These are phyloP conservation scores for Nannizzia gypsea DNA, from an alignment of 2,329 filamentous ascomycete genomes.

Conservation along the genomic window DNA sequence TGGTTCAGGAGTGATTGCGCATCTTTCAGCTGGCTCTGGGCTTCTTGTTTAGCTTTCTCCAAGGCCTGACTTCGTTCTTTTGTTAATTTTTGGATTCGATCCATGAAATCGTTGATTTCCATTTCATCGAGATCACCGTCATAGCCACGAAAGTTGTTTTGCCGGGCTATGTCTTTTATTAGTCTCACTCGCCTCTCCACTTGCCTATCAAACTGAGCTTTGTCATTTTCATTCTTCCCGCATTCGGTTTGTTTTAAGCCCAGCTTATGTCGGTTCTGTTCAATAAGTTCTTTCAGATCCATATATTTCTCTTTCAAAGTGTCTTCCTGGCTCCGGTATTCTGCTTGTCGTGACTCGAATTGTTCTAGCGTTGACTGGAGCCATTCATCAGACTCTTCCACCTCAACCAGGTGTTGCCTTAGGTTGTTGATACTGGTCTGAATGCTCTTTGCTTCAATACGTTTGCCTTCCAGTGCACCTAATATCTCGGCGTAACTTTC, in stretches of 20 bases:
- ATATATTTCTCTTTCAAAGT: conserved; percentile 53
- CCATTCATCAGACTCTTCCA: conserved; percentile 65
- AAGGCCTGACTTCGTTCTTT: conserved; percentile 68
- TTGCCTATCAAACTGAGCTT: conserved; percentile 75
- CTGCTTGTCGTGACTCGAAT: conserved; percentile 62
- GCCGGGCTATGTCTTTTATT: conserved; percentile 64
- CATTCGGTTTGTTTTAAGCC: conserved; percentile 34
- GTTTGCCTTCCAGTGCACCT: conserved; percentile 63
- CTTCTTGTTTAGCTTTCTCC: conserved; percentile 61
- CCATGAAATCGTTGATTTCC: conserved; percentile 64
- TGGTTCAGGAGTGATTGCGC: conserved; percentile 62
- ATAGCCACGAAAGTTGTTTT: conserved; percentile 71
- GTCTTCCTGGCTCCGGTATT: conserved; percentile 53
- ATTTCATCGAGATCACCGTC: conserved; percentile 65
- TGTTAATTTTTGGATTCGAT: conserved; percentile 60
- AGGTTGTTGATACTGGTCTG: conserved; percentile 60
- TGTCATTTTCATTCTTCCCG: conserved; percentile 74
- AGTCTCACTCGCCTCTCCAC: conserved; percentile 58
- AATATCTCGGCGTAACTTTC: conserved; percentile 64
- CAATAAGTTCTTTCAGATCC: conserved; percentile 46
- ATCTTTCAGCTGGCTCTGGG: conserved; percentile 59
- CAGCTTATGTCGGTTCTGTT: conserved; percentile 33
- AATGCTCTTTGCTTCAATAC: conserved; percentile 58
- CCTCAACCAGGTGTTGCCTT: conserved; percentile 59
- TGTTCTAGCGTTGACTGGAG: conserved; percentile 60